Evolutionary conservation across 305 asterid species (phyloP).

Genomic region (Ruellia speciosa): DNA sequence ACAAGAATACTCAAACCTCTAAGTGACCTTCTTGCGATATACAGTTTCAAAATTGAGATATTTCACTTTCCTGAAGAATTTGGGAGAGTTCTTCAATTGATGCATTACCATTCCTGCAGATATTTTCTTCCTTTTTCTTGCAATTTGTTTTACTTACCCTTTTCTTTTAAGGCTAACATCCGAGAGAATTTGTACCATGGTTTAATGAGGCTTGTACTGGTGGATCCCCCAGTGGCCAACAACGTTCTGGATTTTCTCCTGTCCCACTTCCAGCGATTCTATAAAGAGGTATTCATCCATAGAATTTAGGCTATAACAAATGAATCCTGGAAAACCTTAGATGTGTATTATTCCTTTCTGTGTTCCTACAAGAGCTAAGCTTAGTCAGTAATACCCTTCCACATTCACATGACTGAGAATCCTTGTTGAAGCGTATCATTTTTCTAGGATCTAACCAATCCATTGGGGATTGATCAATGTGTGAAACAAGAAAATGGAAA

Average conservation of each 20-base stretch:
- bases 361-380: not conserved
- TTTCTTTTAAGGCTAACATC: conserved; percentile 48
- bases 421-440: conserved; percentile 13
- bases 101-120: not conserved
- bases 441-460: conserved; percentile 55
- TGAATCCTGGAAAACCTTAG: conserved; percentile 8
- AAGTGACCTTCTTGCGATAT: not conserved
- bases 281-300: conserved; percentile 48
- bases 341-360: not conserved
- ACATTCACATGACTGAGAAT: conserved; percentile 7
- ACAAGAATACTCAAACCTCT: conserved; percentile 15
- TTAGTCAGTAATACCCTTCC: conserved; percentile 9
- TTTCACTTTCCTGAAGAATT: not conserved
- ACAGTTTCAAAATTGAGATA: not conserved
- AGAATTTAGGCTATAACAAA: conserved; percentile 7
- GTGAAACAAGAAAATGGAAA: conserved; percentile 53
- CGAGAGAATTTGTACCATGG: conserved; percentile 61
- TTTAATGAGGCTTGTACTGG: conserved; percentile 69
- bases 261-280: conserved; percentile 69
- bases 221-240: conserved; percentile 55
- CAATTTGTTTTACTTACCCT: not conserved
- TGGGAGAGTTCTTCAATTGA: not conserved
- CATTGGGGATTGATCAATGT: conserved; percentile 45
- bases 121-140: not conserved
- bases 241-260: conserved; percentile 56